These are phyloP conservation scores for Candida sojae DNA, from an alignment of 1,139 yeast species.

Conservation along the genomic window DNA sequence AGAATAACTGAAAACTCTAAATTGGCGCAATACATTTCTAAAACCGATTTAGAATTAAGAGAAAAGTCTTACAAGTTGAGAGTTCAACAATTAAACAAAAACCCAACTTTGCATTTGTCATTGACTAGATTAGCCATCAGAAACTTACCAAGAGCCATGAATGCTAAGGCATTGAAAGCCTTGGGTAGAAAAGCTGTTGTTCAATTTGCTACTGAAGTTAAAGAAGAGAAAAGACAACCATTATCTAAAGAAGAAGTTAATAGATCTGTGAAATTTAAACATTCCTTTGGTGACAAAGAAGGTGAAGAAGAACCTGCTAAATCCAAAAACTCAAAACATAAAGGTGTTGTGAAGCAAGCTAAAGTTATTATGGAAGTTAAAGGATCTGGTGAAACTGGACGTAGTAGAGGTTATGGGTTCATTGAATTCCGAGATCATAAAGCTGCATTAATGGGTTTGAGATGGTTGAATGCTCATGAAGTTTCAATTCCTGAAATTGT, in stretches of 20 bases:
- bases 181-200: conserved; percentile 94
- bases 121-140: conserved; percentile 92
- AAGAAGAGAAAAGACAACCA: conserved; percentile 73
- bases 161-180: conserved; percentile 83
- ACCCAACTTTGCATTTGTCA: conserved; percentile 88
- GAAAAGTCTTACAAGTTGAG: conserved; percentile 86
- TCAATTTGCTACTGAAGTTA: conserved; percentile 91
- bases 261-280: conserved; percentile 72
- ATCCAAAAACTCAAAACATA: conserved; percentile 67
- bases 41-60: conserved; percentile 81
- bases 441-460: conserved; percentile 90
- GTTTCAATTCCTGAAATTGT: conserved; percentile 70
- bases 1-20: conserved; percentile 81
- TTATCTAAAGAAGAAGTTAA: conserved; percentile 84
- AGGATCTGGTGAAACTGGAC: conserved; percentile 82
- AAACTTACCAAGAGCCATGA: conserved; percentile 91
- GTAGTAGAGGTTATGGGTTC: conserved; percentile 97
- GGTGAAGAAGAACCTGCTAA: conserved; percentile 47
- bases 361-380: conserved; percentile 91
- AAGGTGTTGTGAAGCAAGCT: conserved; percentile 92
- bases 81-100: conserved; percentile 86
- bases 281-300: conserved; percentile 31
- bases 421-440: conserved; percentile 91
- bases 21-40: conserved; percentile 67
- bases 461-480: conserved; percentile 96